Evolutionary conservation across 164 flowering plant species (phyloP), one percentile per base, ranked within the genome.

Genomic region (Protea cynaroides): DNA sequence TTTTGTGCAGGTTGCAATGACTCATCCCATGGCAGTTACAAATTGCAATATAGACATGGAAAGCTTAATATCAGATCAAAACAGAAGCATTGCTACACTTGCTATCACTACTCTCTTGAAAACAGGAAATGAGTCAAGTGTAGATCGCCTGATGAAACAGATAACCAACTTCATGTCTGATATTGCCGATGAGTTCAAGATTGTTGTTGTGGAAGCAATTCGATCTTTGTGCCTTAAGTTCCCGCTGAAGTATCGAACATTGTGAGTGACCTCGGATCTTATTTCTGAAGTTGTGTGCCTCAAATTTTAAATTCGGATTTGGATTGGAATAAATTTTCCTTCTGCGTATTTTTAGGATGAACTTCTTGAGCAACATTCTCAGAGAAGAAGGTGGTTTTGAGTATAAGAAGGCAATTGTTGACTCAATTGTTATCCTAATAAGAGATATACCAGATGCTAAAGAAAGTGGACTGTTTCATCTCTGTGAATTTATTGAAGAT

Each of bases 311-410:
- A 8, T 40, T 12, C 8, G 8, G 1, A 40, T 40, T 40, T 40
- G 46, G 14, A 40, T 40, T 40, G 14, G 46, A 12, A 4, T 40
- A 40, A 40, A 4, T 40, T 40, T 40, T 40, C 46, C 14, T 8
- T 40, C 46, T 40, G 46, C 8, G 4, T 40, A 8, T 49, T 44
- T 71, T 61, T 56, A 94, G 99, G 87, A 94, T 94, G 96, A 94
- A 89, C 77, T 94, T 94, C 73, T 76, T 94, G 62, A 91, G 99
- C 82, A 94, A 79, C 72, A 94, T 94, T 65, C 89, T 94, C 24
- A 83, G 99, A 73, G 99, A 94, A 80, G 99, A 94, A 81, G 99
- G 99, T 60, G 99, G 99, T n/a, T 94, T 94, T 78, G 99, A 94
- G 61, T 94, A 91, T 75, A 94, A 94, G 74, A 94, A 91, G 78